Conservation (phyloP, 345 rosid genomes). For the Mangifera indica region DNA sequence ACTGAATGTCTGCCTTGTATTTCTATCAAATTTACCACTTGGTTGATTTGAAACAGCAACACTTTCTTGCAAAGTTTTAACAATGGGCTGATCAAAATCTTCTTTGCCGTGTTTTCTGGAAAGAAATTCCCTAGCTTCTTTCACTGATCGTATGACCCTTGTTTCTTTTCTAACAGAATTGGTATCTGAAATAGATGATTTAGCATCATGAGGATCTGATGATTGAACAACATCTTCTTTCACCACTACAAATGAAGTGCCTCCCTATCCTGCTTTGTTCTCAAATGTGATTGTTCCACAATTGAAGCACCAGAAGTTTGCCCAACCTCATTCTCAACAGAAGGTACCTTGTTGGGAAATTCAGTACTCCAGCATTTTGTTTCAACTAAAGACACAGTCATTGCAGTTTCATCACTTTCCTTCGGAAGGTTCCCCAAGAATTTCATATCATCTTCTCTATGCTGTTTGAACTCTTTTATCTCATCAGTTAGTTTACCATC, state of each 20-base stretch:
- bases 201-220: slow-evolving; percentile 31
- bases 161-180: slow-evolving; percentile 37
- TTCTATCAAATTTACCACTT: slow-evolving; percentile 24
- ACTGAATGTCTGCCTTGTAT: slow-evolving; percentile 23
- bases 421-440: slow-evolving; percentile 19
- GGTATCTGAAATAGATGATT: slow-evolving; percentile 22
- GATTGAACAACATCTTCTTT: slow-evolving; percentile 30
- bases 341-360: slow-evolving; percentile 22
- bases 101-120: slow-evolving; percentile 34
- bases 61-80: slow-evolving; percentile 26
- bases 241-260: slow-evolving; percentile 26
- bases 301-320: slow-evolving; percentile 29
- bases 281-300: slow-evolving; percentile 23
- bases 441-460: slow-evolving; percentile 22
- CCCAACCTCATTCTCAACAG: slow-evolving; percentile 26
- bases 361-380: slow-evolving; percentile 21
- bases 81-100: slow-evolving; percentile 25
- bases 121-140: slow-evolving; percentile 84
- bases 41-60: slow-evolving; percentile 17
- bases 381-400: not conserved
- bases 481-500: slow-evolving; percentile 21
- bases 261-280: slow-evolving; percentile 8
- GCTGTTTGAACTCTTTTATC: slow-evolving; percentile 17
- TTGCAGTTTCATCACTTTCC: slow-evolving; percentile 25
- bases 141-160: slow-evolving; percentile 69